Evolutionary conservation across 352 stramenopile species (phyloP).

Genomic region (Globisporangium recalcitrans): DNA sequence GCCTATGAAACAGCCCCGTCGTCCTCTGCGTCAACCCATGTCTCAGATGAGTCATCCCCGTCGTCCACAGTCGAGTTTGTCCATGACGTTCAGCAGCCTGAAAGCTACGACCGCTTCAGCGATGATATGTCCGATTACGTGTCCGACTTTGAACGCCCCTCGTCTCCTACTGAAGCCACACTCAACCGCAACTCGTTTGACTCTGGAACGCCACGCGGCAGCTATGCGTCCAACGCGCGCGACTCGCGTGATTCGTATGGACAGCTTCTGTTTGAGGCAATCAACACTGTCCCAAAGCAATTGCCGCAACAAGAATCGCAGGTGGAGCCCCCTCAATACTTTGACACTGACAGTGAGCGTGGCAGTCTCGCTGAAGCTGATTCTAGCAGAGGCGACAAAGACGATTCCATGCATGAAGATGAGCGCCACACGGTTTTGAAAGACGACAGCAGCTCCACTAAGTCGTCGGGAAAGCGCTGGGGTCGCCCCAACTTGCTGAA

Average conservation of each 20-base stretch:
- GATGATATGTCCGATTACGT: slow-evolving; percentile 3
- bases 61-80: slow-evolving; percentile 5
- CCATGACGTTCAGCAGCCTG: not conserved
- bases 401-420: too few relatives aligned
- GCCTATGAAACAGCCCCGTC: slow-evolving; percentile 12
- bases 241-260: slow-evolving; percentile 15
- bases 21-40: slow-evolving; percentile 1
- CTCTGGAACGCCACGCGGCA: slow-evolving; percentile 16
- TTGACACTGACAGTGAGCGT: slow-evolving; percentile 20
- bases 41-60: slow-evolving; percentile 12
- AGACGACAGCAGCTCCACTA: not conserved
- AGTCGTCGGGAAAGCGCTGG: slow-evolving; percentile 11
- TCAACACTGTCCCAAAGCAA: slow-evolving; percentile 14
- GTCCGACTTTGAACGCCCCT: slow-evolving; percentile 6
- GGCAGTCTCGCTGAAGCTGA: slow-evolving; percentile 5
- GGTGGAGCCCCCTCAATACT: slow-evolving; percentile 14
- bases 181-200: slow-evolving; percentile 18
- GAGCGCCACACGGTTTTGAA: slow-evolving; percentile 10
- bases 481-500: slow-evolving; percentile 19
- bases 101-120: slow-evolving; percentile 10
- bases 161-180: slow-evolving; percentile 3
- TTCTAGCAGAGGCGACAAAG: too few relatives aligned
- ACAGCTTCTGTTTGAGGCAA: slow-evolving; percentile 15
- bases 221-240: slow-evolving; percentile 3
- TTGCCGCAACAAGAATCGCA: not conserved